Conservation (phyloP, 2,329 filamentous ascomycete species). For the Colletotrichum cuscutae region DNA sequence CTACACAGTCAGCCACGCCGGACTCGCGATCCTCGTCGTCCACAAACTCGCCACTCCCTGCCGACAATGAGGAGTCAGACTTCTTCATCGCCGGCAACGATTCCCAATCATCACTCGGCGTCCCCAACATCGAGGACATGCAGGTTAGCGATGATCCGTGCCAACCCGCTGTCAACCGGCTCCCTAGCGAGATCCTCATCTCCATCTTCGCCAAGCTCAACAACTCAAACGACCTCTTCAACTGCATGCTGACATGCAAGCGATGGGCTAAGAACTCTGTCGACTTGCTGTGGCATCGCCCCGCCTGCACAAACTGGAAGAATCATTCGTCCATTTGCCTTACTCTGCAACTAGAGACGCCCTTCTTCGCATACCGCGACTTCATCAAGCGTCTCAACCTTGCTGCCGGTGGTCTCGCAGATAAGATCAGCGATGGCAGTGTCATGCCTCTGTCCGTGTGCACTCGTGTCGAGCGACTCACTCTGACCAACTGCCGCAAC, state of each 20-base stretch:
- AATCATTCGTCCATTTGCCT: constrained; percentile 84
- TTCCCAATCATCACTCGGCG: constrained; percentile 89
- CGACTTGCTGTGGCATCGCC: constrained; percentile 93
- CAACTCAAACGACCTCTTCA: constrained; percentile 79
- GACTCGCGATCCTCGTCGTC: constrained; percentile 73
- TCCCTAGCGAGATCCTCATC: constrained; percentile 96
- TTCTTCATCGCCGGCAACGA: constrained; percentile 92
- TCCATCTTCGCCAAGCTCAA: constrained; percentile 88
- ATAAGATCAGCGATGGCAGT: constrained; percentile 86
- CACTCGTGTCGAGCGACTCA: constrained; percentile 91
- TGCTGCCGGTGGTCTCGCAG: constrained; percentile 72
- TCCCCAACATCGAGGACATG: constrained; percentile 81
- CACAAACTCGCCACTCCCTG: constrained; percentile 78
- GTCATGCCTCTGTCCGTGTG: constrained; percentile 84
- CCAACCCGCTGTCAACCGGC: constrained; percentile 80
- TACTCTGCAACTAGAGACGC: constrained; percentile 76
- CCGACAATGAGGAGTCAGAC: constrained; percentile 91
- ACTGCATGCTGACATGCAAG: constrained; percentile 94
- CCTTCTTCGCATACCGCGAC: constrained; percentile 88
- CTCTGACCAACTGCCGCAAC: constrained; percentile 87
- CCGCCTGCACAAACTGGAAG: constrained; percentile 86
- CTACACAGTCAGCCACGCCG: constrained; percentile 37
- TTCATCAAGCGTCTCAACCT: constrained; percentile 94
- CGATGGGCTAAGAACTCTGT: constrained; percentile 94
- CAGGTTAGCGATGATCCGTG: constrained; percentile 74